A percentile compares a stretch with the other conserved stretches of the same genome.
Conservation (phyloP, 2,329 filamentous ascomycete species). For the Penicillium sp. region DNA sequence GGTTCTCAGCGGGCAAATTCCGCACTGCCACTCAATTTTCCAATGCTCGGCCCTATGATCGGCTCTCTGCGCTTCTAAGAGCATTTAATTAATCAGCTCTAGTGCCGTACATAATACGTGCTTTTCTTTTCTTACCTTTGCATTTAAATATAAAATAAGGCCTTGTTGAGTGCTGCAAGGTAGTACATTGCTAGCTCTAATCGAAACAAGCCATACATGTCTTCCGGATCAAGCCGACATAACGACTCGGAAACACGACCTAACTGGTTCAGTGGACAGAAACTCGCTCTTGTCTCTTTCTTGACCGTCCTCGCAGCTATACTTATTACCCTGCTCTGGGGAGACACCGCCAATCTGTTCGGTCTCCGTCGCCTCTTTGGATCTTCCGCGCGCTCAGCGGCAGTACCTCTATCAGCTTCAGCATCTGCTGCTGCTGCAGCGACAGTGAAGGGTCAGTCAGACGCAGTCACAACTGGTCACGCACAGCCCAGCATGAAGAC, state of each 20-base stretch:
- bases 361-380: constrained; percentile 22
- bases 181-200: neutral
- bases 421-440: neutral
- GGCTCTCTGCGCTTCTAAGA: constrained; percentile 10
- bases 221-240: constrained; percentile 13
- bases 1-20: constrained; percentile 18
- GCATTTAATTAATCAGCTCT: neutral
- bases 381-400: constrained; percentile 9
- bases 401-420: constrained; percentile 1
- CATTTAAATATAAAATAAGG: neutral
- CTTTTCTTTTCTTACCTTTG: neutral
- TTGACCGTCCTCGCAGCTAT: constrained; percentile 20
- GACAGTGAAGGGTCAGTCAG: neutral
- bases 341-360: constrained; percentile 28
- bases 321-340: constrained; percentile 16
- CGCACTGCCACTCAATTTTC: constrained; percentile 23
- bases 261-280: constrained; percentile 1
- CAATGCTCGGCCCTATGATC: constrained; percentile 15
- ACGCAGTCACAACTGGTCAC: neutral
- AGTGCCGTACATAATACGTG: neutral
- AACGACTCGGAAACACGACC: neutral
- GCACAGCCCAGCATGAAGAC: constrained; percentile 32
- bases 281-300: constrained; percentile 15
- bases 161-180: neutral
- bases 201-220: constrained; percentile 17